Evolutionary conservation across 2,329 filamentous ascomycete genomes (phyloP).

Genomic region (Geosmithia putterillii): DNA sequence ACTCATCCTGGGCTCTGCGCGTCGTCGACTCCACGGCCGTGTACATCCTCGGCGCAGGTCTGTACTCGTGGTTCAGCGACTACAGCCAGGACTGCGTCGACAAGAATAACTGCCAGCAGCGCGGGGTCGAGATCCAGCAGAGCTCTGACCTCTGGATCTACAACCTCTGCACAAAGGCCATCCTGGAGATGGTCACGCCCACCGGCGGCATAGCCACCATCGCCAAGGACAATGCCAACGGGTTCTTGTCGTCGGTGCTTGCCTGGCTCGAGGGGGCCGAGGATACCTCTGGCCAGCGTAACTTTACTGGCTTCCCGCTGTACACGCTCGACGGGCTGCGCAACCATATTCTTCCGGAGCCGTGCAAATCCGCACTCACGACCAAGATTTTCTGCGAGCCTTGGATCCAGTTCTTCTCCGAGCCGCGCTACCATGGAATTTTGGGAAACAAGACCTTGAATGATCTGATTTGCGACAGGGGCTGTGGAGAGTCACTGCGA

Average conservation of each 20-base stretch:
- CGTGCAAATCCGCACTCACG: not conserved
- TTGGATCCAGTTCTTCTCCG: not conserved
- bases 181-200: slow-evolving; percentile 8
- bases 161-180: slow-evolving; percentile 9
- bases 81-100: slow-evolving; percentile 13
- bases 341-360: not conserved
- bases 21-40: slow-evolving; percentile 35
- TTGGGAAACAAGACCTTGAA: not conserved
- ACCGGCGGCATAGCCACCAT: slow-evolving; percentile 3
- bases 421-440: not conserved
- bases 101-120: slow-evolving; percentile 10
- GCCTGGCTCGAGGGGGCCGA: slow-evolving; percentile 8
- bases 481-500: not conserved
- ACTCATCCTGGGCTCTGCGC: slow-evolving; percentile 35
- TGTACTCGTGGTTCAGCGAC: slow-evolving; percentile 49
- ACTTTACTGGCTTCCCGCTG: slow-evolving; percentile 7
- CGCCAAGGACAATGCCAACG: slow-evolving; percentile 6
- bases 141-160: slow-evolving; percentile 11
- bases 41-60: slow-evolving; percentile 36
- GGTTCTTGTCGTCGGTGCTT: slow-evolving; percentile 7
- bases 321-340: not conserved
- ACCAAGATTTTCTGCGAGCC: not conserved
- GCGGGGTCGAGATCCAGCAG: slow-evolving; percentile 7
- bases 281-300: slow-evolving; percentile 4
- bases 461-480: not conserved